Base-by-base conservation (phyloP, 306 rosid species). In the Castanea crenata region DNA sequence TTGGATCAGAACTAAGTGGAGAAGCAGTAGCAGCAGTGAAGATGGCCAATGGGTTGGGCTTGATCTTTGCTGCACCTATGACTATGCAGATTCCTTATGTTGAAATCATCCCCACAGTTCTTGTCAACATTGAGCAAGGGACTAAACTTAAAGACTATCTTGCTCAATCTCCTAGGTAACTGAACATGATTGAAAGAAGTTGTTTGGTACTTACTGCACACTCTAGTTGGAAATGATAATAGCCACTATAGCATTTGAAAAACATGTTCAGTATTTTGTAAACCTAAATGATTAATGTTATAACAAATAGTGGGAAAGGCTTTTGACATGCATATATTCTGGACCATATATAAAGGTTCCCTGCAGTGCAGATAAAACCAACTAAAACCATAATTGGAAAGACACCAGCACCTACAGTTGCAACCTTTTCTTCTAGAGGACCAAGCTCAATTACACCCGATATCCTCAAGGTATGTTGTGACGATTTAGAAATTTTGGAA, bases 381-480 rank as follows among this genome's bases (percentile, higher is more conserved):
- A 46, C 73, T 5, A 81, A 52, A 74, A 85, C 77, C 41, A 54
- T 65, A 6, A 63, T 58, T 4, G 80, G 85, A 4, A 79, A 77
- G 69, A 67, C 82, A n/a, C 78, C 51, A 1, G 90, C 91, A 6
- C 92, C 92, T 2, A 79, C 56, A 38, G 84, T 87, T 34, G 92
- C 86, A 8, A 83, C 71, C 84, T 89, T 89, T 71, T 89, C 92
- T 62, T 83, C 91, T 1, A 89, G 91, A 83, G 91, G 91, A n/a
- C 92, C 90, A n/a, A 87, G 78, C 73, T 81, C 92, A 25, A 16
- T 83, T 10, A 20, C 85, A 15, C 86, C 87, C 4, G 82, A 86
- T 58, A 80, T 89, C 71, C 89, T 86, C 81, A 89, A 89, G 90
- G 92, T 85, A 80, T 23, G 5, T 32, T 23, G 65, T 59, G 65